Conservation (phyloP, 176 grass and related monocot species). For the Carex scoparia region DNA sequence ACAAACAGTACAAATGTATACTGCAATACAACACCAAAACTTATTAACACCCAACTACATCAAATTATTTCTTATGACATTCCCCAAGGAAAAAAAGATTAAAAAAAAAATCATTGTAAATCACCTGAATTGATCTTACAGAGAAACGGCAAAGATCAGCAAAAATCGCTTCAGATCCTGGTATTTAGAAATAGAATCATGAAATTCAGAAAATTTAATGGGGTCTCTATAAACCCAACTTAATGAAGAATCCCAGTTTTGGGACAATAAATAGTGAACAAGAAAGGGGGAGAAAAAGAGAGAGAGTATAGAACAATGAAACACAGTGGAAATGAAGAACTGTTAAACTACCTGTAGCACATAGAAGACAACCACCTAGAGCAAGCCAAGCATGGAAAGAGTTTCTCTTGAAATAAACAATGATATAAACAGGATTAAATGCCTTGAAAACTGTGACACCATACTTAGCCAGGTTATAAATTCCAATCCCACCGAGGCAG, state of each 20-base stretch:
- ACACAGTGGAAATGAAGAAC: not conserved
- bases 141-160: constrained; percentile 96
- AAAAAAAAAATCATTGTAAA: constrained; percentile 1
- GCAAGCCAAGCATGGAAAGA: constrained; percentile 78
- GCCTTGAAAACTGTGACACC: constrained; percentile 59
- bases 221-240: not conserved
- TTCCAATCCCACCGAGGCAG: constrained; percentile 75
- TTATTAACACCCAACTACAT: not conserved
- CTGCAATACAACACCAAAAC: constrained; percentile 47
- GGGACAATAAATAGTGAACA: not conserved
- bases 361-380: constrained; percentile 81
- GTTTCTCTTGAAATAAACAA: constrained; percentile 80
- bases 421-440: constrained; percentile 83
- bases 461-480: constrained; percentile 83
- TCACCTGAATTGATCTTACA: constrained; percentile 91
- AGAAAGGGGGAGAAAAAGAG: no score
- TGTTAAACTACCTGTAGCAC: constrained; percentile 57
- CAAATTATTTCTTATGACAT: constrained; percentile 18
- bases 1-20: constrained; percentile 82
- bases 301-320: not conserved
- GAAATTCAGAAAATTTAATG: constrained; percentile 3
- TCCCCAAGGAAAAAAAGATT: constrained; percentile 7
- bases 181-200: constrained; percentile 25
- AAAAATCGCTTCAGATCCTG: constrained; percentile 97
- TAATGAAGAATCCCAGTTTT: not conserved